Conservation (phyloP, 140 eudicot genomes). For the Bidens hawaiensis region DNA sequence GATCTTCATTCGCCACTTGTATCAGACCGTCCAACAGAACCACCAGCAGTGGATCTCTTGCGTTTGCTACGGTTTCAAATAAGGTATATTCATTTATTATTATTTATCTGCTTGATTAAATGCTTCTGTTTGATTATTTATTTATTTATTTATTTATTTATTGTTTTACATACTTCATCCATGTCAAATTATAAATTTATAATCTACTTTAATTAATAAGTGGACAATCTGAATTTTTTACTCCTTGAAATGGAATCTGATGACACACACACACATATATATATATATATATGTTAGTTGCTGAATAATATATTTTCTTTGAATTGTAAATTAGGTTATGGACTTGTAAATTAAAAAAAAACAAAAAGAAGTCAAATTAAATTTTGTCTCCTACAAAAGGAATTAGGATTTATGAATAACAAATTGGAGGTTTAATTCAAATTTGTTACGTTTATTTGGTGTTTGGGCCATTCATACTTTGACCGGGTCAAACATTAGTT, state of each 20-base stretch:
- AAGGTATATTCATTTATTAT: no score
- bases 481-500: background rate
- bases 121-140: background rate
- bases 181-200: background rate
- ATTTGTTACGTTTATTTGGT: background rate
- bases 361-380: background rate
- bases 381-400: background rate
- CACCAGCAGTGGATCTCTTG: conserved; percentile 14
- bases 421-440: background rate
- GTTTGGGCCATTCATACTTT: no score
- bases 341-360: no score
- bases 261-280: no score
- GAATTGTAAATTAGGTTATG: no score
- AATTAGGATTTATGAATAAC: background rate
- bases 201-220: no score
- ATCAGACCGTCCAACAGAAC: conserved; percentile 16
- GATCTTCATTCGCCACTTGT: conserved; percentile 34
- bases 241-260: no score
- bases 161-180: background rate
- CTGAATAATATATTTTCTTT: background rate
- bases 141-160: no score
- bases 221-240: no score
- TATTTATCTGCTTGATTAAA: no score
- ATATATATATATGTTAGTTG: no score
- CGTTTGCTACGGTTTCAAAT: conserved; percentile 29